Evolutionary conservation across 2,329 filamentous ascomycete genomes (phyloP).

Genomic region (Arachnomyces sp.): DNA sequence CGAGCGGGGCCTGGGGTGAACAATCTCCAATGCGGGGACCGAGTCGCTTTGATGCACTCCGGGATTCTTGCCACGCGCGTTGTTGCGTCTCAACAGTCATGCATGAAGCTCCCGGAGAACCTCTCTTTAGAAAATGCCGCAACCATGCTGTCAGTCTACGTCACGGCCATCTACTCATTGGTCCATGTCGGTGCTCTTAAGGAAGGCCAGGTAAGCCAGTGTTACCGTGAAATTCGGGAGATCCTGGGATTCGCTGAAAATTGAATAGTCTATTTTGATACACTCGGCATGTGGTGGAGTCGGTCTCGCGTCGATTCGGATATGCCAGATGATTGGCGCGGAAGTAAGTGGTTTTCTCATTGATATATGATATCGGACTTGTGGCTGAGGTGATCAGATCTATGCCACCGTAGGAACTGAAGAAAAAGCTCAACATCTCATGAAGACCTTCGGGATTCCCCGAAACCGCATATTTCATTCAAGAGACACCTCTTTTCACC

Average conservation of each 20-base stretch:
- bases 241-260: neutral
- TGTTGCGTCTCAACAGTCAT: neutral
- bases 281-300: neutral
- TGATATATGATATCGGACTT: neutral
- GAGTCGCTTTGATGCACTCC: neutral
- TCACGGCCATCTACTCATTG: conserved; percentile 14
- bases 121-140: conserved; percentile 15
- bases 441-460: conserved; percentile 6
- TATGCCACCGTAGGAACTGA: conserved; percentile 8
- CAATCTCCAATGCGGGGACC: neutral
- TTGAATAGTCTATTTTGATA: neutral
- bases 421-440: conserved; percentile 7
- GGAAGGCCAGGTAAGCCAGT: neutral
- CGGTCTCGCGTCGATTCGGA: conserved; percentile 3
- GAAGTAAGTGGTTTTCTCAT: neutral
- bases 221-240: neutral
- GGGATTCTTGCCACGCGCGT: neutral
- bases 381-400: conserved; percentile 1
- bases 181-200: conserved; percentile 6
- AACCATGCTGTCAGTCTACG: conserved; percentile 13
- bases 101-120: neutral
- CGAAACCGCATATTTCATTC: conserved; percentile 8
- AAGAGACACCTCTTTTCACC: conserved; percentile 2
- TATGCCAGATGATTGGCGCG: conserved; percentile 1
- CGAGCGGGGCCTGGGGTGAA: conserved; percentile 7